These are phyloP conservation scores for Urtica urens DNA, from an alignment of 306 rosid genomes.

Conservation along the genomic window DNA sequence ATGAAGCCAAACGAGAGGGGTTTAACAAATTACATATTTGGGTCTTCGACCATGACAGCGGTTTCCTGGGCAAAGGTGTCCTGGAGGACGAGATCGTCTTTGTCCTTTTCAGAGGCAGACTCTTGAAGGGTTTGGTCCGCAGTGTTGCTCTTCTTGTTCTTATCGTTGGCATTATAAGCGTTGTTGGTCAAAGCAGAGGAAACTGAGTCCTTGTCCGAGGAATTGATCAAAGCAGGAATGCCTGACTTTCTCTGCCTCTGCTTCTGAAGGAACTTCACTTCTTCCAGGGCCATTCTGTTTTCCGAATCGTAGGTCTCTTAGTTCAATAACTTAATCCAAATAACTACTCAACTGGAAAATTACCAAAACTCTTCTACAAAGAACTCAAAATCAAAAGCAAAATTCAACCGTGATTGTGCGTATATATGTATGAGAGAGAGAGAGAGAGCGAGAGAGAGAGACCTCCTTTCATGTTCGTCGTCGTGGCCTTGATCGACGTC, in stretches of 20 bases:
- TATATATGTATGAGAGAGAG: too few species aligned
- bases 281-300: slow-evolving; percentile 86
- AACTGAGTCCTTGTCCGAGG: not conserved
- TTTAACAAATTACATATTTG: slow-evolving; percentile 49
- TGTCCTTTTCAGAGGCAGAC: slow-evolving; percentile 33
- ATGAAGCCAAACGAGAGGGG: not conserved
- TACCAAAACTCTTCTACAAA: too few species aligned
- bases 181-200: not conserved
- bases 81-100: slow-evolving; percentile 80
- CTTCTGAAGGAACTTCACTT: slow-evolving; percentile 80
- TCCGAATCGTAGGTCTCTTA: too few species aligned
- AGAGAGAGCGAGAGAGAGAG: too few species aligned
- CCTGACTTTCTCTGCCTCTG: slow-evolving; percentile 89
- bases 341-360: too few species aligned
- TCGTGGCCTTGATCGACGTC: too few species aligned
- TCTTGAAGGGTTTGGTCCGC: not conserved
- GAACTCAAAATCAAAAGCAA: too few species aligned
- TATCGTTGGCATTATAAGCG: slow-evolving; percentile 21
- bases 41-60: slow-evolving; percentile 83
- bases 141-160: not conserved
- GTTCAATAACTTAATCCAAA: too few species aligned
- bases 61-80: slow-evolving; percentile 94
- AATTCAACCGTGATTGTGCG: too few species aligned
- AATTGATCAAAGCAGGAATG: slow-evolving; percentile 41
- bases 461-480: too few species aligned